phyloP scores from a whole-genome alignment of 106 monocot genomes.

The Dioscorea zingiberensis region DNA sequence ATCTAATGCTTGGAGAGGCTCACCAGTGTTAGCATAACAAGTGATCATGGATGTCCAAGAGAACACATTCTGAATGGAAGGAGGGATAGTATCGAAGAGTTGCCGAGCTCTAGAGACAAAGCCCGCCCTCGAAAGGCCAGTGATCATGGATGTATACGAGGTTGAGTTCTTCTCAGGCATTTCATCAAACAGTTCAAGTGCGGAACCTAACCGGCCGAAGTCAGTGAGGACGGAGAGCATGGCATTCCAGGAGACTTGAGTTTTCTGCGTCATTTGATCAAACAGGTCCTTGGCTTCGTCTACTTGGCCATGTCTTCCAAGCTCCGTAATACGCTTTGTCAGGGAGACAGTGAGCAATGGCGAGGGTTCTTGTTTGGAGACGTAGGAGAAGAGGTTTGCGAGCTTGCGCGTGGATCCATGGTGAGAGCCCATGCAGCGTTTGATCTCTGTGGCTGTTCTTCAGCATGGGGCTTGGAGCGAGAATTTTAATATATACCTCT shows the following conservation, averaged over 20 bases:
- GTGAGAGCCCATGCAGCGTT: not conserved
- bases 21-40: slow-evolving; percentile 30
- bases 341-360: not conserved
- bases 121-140: slow-evolving; percentile 27
- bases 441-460: not conserved
- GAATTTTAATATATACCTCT: too few relatives aligned
- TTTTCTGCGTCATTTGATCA: slow-evolving; percentile 24
- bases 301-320: slow-evolving; percentile 18
- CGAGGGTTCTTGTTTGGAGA: not conserved
- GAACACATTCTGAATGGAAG: slow-evolving; percentile 26
- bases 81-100: slow-evolving; percentile 27
- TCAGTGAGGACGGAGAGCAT: slow-evolving; percentile 29
- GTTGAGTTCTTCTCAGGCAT: slow-evolving; percentile 44
- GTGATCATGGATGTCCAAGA: slow-evolving; percentile 53
- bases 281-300: slow-evolving; percentile 28
- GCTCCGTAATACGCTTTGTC: slow-evolving; percentile 24
- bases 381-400: slow-evolving; percentile 3
- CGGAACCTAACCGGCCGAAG: slow-evolving; percentile 12
- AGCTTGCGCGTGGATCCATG: slow-evolving; percentile 1
- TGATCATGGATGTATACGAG: slow-evolving; percentile 36
- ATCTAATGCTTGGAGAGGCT: slow-evolving; percentile 18
- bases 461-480: too few relatives aligned
- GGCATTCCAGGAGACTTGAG: slow-evolving; percentile 43
- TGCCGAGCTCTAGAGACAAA: slow-evolving; percentile 7
- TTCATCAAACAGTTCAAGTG: slow-evolving; percentile 26